Evolutionary conservation across 2,329 filamentous ascomycete species (phyloP).

Genomic region (Aspergillus fumigatiaffinis): DNA sequence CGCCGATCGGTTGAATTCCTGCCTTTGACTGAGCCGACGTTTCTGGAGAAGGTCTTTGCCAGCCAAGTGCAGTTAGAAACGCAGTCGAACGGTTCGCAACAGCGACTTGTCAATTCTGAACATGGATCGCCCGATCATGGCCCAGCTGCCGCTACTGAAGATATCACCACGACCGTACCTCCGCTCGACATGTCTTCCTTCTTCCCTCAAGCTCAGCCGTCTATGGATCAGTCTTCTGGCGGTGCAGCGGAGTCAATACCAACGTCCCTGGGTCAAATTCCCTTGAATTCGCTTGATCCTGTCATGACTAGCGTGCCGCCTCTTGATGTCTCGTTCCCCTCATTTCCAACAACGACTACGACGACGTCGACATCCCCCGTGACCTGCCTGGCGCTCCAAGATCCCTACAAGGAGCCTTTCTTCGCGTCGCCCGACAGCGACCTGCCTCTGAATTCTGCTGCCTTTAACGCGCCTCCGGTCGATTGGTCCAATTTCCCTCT

Average conservation of each 20-base stretch:
- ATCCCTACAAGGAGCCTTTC: constrained; percentile 37
- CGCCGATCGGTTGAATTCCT: constrained; percentile 53
- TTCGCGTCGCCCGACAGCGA: constrained; percentile 44
- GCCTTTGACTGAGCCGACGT: constrained; percentile 34
- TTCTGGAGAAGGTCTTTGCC: constrained; percentile 27
- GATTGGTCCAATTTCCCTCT: constrained; percentile 49
- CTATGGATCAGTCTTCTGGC: constrained; percentile 22
- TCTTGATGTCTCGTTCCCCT: constrained; percentile 36
- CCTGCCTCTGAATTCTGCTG: constrained; percentile 34
- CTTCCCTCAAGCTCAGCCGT: constrained; percentile 22
- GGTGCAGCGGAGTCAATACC: constrained; percentile 20
- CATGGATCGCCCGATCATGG: constrained; percentile 44
- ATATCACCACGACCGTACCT: constrained; percentile 19
- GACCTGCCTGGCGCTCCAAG: constrained; percentile 35
- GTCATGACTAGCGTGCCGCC: constrained; percentile 35
- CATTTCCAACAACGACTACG: constrained; percentile 31
- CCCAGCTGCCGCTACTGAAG: constrained; percentile 25
- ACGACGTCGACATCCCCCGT: constrained; percentile 31
- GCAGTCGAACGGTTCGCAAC: constrained; percentile 29
- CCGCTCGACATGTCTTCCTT: constrained; percentile 31
- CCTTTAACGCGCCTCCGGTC: constrained; percentile 39
- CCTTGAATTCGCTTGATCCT: constrained; percentile 32
- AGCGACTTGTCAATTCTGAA: constrained; percentile 40
- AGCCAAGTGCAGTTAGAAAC: constrained; percentile 26
- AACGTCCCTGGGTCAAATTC: constrained; percentile 26